These are phyloP conservation scores for Rubus idaeus DNA, from an alignment of 306 rosid genomes.

Conservation along the genomic window DNA sequence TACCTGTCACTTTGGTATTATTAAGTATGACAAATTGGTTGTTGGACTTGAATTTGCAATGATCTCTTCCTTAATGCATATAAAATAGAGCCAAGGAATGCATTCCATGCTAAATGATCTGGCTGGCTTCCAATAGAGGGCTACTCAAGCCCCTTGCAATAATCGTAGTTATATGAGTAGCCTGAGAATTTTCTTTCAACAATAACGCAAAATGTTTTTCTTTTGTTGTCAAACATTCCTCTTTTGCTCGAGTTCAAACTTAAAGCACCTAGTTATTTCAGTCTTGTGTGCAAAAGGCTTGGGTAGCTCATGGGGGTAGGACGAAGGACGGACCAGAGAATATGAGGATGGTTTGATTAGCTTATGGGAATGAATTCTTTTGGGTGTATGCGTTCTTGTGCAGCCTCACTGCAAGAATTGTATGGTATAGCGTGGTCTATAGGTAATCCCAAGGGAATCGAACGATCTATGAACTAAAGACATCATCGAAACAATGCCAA, in stretches of 20 bases:
- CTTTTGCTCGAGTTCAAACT: neutral
- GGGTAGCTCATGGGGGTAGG: neutral
- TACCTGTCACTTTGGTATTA: slow-evolving; percentile 20
- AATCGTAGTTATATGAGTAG: neutral
- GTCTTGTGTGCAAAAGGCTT: neutral
- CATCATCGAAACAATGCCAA: too few species aligned
- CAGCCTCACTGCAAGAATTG: too few species aligned
- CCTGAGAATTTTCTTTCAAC: neutral
- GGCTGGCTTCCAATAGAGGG: neutral
- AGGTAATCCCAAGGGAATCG: too few species aligned
- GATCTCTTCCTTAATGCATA: neutral
- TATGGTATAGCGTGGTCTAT: too few species aligned
- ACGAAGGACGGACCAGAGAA: too few species aligned
- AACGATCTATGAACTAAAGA: too few species aligned
- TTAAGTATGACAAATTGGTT: slow-evolving; percentile 1
- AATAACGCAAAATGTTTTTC: neutral
- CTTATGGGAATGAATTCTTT: too few species aligned
- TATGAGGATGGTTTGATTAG: too few species aligned
- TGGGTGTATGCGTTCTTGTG: too few species aligned
- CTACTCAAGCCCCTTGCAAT: neutral
- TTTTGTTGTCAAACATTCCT: neutral
- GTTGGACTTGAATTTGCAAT: neutral
- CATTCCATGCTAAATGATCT: neutral
- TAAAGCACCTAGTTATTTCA: neutral
- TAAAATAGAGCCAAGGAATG: neutral